phyloP scores from a whole-genome alignment of 495 filamentous ascomycete genomes.

The Lasiosphaeris hirsuta region DNA sequence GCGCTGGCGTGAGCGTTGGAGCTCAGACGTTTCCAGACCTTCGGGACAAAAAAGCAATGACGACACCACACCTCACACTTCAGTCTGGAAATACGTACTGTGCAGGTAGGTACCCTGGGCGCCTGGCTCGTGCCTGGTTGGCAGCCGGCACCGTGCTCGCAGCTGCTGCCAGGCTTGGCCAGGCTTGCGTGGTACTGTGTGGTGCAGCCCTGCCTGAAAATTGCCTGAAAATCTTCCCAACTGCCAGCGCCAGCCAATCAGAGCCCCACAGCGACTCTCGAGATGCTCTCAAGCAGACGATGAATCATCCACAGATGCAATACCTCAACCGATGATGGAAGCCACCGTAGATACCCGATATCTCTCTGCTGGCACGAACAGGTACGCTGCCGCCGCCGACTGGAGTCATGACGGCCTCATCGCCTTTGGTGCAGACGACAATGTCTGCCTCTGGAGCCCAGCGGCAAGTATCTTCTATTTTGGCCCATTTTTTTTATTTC shows the following conservation, averaged over 20 bases:
- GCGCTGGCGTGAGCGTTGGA: neutral
- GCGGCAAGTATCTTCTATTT: conserved; percentile 51
- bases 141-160: neutral
- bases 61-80: neutral
- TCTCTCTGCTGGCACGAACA: conserved; percentile 82
- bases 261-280: neutral
- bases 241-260: conserved; percentile 6
- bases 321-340: conserved; percentile 18
- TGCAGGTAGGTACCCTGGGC: neutral
- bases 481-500: neutral
- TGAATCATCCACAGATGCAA: neutral
- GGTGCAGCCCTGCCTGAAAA: neutral
- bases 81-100: too few species aligned
- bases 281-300: conserved; percentile 6
- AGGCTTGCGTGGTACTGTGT: neutral
- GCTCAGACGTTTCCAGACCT: neutral
- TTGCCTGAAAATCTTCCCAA: conserved; percentile 10
- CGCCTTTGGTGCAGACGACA: conserved; percentile 85
- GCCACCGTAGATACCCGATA: conserved; percentile 47
- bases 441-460: conserved; percentile 86
- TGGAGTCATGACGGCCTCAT: conserved; percentile 76
- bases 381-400: conserved; percentile 85
- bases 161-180: neutral
- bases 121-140: neutral
- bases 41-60: neutral